Evolutionary conservation across 1,284 basidiomycete species (phyloP).

Genomic region (Dichomitus squalens): DNA sequence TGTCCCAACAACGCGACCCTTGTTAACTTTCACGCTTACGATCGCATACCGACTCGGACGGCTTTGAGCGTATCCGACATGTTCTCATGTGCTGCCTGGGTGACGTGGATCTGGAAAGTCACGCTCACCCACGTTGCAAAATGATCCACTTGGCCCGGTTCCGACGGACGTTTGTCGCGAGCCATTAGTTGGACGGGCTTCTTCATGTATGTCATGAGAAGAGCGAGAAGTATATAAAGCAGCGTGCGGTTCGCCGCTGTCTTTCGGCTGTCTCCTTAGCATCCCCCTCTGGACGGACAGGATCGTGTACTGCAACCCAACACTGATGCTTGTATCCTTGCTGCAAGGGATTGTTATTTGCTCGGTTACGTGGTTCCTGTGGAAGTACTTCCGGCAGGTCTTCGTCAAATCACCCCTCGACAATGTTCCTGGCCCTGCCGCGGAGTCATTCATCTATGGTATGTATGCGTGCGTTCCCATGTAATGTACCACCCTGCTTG

Average conservation of each 20-base stretch:
- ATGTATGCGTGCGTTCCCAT: neutral
- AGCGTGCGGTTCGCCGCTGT: neutral
- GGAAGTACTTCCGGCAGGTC: constrained; percentile 17
- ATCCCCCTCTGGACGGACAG: neutral
- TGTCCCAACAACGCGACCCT: too few species aligned
- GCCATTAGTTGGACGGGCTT: neutral
- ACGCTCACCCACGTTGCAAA: too few species aligned
- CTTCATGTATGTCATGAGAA: neutral
- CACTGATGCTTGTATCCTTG: neutral
- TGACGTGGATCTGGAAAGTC: too few species aligned
- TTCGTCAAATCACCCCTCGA: constrained; percentile 16
- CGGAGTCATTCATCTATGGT: constrained; percentile 17
- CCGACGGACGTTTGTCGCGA: constrained; percentile 5
- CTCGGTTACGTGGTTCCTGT: constrained; percentile 10
- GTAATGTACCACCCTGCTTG: neutral
- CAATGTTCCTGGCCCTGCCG: constrained; percentile 21
- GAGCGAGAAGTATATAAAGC: neutral
- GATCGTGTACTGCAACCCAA: neutral
- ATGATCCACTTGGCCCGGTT: too few species aligned
- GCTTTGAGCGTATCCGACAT: too few species aligned
- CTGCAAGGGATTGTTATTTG: neutral
- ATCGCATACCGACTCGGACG: too few species aligned
- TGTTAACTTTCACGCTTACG: too few species aligned
- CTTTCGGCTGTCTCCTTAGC: neutral
- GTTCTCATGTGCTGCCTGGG: too few species aligned